A percentile compares a stretch with the other conserved stretches of the same genome.
phyloP scores from a whole-genome alignment of 148 eudicot species.

The Fagopyrum tataricum region DNA sequence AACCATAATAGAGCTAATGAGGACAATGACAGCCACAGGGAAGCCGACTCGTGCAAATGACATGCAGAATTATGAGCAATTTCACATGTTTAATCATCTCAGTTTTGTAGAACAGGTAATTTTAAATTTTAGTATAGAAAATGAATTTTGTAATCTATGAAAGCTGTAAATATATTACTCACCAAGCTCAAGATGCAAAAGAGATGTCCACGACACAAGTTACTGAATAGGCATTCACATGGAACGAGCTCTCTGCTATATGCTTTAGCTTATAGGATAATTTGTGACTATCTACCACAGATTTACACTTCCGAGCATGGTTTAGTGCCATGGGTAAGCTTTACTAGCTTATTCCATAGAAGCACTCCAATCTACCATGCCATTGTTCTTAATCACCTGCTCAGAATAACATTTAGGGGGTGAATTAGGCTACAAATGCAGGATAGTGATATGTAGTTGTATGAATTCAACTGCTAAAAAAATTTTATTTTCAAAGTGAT shows the following conservation, averaged over 20 bases:
- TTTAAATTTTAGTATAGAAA: neutral
- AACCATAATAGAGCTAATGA: neutral
- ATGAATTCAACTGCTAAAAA: too few relatives aligned
- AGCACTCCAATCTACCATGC: conserved; percentile 33
- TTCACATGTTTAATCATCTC: neutral
- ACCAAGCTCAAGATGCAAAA: conserved; percentile 2
- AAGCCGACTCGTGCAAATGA: neutral
- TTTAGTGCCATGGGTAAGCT: neutral
- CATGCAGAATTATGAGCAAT: neutral
- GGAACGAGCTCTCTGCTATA: neutral
- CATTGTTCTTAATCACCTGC: conserved; percentile 56
- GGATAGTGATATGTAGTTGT: too few relatives aligned
- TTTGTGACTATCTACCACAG: neutral
- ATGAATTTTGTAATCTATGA: neutral
- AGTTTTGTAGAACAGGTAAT: neutral
- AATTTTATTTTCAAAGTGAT: too few relatives aligned
- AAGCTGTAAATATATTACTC: conserved; percentile 8
- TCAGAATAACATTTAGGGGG: conserved; percentile 16
- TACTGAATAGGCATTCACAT: neutral
- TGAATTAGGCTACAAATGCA: neutral
- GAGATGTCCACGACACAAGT: neutral
- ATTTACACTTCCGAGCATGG: neutral
- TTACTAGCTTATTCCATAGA: conserved; percentile 12
- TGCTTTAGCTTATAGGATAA: neutral
- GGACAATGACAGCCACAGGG: neutral